Percentiles rank a stretch among this genome's conserved stretches.
These are phyloP conservation scores for Lentinus brumalis DNA, from an alignment of 768 basidiomycete genomes.

Conservation along the genomic window DNA sequence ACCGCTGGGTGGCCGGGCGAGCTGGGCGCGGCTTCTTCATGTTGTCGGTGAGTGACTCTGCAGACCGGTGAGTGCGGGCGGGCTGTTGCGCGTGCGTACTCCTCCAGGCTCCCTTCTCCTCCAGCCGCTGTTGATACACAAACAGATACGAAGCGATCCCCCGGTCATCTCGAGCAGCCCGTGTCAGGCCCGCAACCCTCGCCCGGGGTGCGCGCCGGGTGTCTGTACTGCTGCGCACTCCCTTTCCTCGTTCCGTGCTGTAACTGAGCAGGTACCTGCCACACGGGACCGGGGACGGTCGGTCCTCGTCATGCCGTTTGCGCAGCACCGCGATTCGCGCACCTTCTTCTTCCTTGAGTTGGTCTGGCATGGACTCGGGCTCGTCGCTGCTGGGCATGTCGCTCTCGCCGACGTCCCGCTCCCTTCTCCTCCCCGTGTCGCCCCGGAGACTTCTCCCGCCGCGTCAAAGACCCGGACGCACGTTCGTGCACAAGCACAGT, in stretches of 20 bases:
- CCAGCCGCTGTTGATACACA: conserved; percentile 34
- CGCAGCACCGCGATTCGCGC: conserved; percentile 46
- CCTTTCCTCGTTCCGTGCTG: neutral
- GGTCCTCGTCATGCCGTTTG: conserved; percentile 37
- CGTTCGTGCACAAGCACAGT: conserved; percentile 27
- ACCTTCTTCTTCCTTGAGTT: conserved; percentile 45
- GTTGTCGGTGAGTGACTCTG: too few species aligned
- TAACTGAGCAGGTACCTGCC: conserved; percentile 34
- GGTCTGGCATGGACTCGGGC: conserved; percentile 50
- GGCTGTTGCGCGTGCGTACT: too few species aligned
- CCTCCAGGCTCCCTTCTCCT: conserved; percentile 26
- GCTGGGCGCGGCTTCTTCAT: too few species aligned
- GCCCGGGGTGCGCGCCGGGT: conserved; percentile 34
- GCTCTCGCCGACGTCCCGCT: neutral
- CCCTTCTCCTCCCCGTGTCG: neutral
- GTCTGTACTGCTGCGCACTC: conserved; percentile 32
- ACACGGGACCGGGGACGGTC: conserved; percentile 41
- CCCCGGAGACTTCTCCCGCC: neutral
- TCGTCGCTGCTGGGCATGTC: conserved; percentile 23
- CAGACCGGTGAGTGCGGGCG: too few species aligned
- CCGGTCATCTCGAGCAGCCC: conserved; percentile 42
- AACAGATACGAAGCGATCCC: conserved; percentile 47
- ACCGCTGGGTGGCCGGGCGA: too few species aligned
- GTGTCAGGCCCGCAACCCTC: conserved; percentile 34
- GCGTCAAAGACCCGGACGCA: neutral